phyloP scores from a whole-genome alignment of 2,329 filamentous ascomycete species.

The Penicillium frequentans region DNA sequence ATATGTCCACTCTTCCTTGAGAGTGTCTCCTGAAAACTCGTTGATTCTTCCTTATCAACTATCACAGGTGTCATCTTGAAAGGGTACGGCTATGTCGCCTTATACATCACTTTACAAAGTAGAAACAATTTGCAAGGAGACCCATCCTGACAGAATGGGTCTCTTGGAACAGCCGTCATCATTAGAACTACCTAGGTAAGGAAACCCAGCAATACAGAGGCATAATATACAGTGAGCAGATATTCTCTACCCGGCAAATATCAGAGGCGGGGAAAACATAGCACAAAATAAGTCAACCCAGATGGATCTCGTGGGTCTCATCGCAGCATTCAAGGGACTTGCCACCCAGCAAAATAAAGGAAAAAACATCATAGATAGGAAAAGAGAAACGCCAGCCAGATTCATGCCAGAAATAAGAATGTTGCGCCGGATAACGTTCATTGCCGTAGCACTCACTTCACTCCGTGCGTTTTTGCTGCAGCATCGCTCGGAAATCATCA shows the following conservation, averaged over 20 bases:
- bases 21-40: too few species aligned
- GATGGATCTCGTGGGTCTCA: neutral
- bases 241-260: neutral
- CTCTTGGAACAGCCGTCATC: slow-evolving; percentile 22
- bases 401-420: slow-evolving; percentile 22
- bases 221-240: slow-evolving; percentile 24
- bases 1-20: too few species aligned
- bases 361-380: slow-evolving; percentile 15
- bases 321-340: neutral
- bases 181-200: slow-evolving; percentile 18
- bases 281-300: neutral
- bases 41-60: too few species aligned
- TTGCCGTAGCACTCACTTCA: slow-evolving; percentile 25
- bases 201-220: slow-evolving; percentile 15
- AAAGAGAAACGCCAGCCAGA: slow-evolving; percentile 20
- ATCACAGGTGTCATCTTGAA: too few species aligned
- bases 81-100: neutral
- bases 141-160: slow-evolving; percentile 9
- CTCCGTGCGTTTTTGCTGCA: slow-evolving; percentile 40
- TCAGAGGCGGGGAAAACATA: neutral
- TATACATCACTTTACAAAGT: neutral
- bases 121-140: neutral
- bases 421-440: slow-evolving; percentile 19
- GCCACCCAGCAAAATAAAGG: neutral
- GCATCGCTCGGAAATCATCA: slow-evolving; percentile 57